These are phyloP conservation scores for Melaleuca quinquenervia DNA, from an alignment of 345 rosid genomes.

Conservation along the genomic window DNA sequence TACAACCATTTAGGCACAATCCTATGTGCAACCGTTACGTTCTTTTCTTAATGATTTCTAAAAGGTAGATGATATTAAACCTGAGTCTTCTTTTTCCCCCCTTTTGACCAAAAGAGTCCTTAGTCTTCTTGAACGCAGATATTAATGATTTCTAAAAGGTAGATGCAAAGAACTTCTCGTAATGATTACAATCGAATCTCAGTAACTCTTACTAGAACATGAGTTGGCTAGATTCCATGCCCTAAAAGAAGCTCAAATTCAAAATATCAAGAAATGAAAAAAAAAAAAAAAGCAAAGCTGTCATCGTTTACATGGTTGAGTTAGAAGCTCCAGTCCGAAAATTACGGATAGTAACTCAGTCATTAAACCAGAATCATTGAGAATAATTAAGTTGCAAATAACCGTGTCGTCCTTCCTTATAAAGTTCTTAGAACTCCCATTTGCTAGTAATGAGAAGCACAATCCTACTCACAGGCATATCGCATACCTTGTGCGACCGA, in stretches of 20 bases:
- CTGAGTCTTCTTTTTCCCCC: background rate
- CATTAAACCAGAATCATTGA: background rate
- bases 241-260: background rate
- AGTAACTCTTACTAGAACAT: background rate
- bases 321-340: background rate
- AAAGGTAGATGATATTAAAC: background rate
- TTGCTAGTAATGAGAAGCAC: background rate
- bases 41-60: background rate
- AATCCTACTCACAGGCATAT: background rate
- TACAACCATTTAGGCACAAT: background rate
- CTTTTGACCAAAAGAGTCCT: background rate
- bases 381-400: background rate
- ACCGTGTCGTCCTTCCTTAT: background rate
- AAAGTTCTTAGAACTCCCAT: background rate
- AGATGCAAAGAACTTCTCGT: background rate
- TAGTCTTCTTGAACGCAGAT: background rate
- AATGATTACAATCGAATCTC: background rate
- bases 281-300: background rate
- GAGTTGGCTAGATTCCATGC: background rate
- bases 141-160: background rate
- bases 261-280: background rate
- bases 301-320: background rate
- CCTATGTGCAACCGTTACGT: background rate
- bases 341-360: background rate
- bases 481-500: background rate